Evolutionary conservation across 1,139 yeast genomes (phyloP).

Genomic region (Taphrina communis): DNA sequence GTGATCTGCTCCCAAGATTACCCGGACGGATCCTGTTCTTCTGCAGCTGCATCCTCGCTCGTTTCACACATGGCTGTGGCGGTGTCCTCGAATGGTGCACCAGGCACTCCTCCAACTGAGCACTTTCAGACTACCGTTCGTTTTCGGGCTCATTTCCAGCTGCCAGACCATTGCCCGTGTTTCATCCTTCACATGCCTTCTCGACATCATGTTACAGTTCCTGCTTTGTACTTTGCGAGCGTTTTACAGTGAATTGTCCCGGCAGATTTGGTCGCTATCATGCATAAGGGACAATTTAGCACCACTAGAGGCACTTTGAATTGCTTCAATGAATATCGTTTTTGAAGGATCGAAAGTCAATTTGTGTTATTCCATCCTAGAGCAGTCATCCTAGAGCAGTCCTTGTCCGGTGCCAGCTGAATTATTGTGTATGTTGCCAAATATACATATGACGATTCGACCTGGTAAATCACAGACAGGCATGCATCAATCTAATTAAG

Average conservation of each 20-base stretch:
- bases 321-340: no score
- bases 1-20: slow-evolving; percentile 3
- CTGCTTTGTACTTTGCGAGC: no score
- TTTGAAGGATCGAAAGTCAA: no score
- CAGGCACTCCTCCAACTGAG: neutral
- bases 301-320: no score
- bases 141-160: neutral
- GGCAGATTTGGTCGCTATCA: no score
- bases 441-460: neutral
- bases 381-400: no score
- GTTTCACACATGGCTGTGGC: neutral
- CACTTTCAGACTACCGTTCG: neutral
- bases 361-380: no score
- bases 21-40: neutral
- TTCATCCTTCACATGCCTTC: neutral
- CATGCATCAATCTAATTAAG: neutral
- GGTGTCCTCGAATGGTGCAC: neutral
- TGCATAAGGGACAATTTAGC: no score
- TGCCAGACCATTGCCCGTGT: neutral
- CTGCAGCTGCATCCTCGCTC: neutral
- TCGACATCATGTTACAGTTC: neutral
- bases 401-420: no score
- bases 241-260: no score
- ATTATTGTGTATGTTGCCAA: neutral
- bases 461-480: neutral